These are phyloP conservation scores for Discostella stelligeroides DNA, from an alignment of 108 stramenopile genomes.

Conservation along the genomic window DNA sequence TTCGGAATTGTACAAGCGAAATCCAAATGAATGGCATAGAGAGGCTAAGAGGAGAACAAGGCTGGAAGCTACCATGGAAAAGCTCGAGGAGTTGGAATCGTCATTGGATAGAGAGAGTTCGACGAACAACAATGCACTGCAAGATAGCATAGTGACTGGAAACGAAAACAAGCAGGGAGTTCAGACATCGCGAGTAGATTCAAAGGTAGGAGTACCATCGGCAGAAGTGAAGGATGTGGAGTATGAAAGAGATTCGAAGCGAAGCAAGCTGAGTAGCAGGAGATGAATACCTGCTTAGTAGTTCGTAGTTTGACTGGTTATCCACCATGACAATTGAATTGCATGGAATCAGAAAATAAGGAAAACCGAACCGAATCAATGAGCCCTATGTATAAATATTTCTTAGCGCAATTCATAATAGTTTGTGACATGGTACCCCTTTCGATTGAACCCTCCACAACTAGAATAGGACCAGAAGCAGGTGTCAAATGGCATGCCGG, in stretches of 20 bases:
- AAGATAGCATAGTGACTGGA: neutral
- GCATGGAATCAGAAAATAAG: no score
- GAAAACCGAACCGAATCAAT: no score
- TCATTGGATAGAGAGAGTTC: constrained; percentile 15
- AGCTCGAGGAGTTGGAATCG: constrained; percentile 38
- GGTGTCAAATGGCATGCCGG: constrained; percentile 46
- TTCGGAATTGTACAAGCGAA: constrained; percentile 49
- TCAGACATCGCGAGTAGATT: neutral
- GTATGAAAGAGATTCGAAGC: neutral
- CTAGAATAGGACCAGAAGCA: no score
- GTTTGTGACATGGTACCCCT: no score
- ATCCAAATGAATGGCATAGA: constrained; percentile 27
- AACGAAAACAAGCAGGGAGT: neutral
- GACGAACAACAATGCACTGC: neutral
- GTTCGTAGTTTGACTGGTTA: no score
- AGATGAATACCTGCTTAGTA: neutral
- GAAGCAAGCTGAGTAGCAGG: constrained; percentile 8
- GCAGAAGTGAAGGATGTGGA: neutral
- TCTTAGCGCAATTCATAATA: no score
- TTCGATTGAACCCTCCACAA: no score
- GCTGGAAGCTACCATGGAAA: constrained; percentile 44
- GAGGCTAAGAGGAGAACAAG: constrained; percentile 44
- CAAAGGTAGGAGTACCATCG: neutral
- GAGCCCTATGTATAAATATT: neutral
- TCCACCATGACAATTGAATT: no score